Conservation (phyloP, 257 asterid genomes). For the Solanum dulcamara region DNA sequence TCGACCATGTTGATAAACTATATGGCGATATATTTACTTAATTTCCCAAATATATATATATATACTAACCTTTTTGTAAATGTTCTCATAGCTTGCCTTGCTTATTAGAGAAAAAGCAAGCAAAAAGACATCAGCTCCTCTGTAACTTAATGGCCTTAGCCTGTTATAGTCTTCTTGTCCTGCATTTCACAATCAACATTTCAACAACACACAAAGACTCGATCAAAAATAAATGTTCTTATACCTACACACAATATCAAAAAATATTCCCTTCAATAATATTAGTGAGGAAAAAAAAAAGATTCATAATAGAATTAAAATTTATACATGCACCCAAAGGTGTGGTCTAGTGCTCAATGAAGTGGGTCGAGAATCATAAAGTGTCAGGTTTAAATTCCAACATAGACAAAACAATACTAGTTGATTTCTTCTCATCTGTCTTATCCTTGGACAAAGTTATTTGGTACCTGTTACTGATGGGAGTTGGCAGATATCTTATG, state of each 20-base stretch:
- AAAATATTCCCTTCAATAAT: background rate
- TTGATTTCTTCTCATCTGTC: background rate
- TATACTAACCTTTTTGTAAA: constrained; percentile 51
- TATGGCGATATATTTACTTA: background rate
- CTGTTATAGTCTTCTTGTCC: constrained; percentile 94
- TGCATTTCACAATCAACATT: constrained; percentile 4
- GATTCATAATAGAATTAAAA: background rate
- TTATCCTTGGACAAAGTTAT: background rate
- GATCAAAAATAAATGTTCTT: background rate
- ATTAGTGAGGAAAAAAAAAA: background rate
- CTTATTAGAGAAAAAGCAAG: constrained; percentile 71
- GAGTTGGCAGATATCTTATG: background rate
- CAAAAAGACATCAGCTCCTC: constrained; percentile 83
- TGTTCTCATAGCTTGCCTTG: constrained; percentile 83
- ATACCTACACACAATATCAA: background rate
- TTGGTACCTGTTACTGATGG: background rate
- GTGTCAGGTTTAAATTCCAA: background rate
- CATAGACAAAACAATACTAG: background rate
- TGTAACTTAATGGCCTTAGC: constrained; percentile 69
- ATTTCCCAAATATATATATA: background rate
- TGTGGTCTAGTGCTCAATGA: background rate
- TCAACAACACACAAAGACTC: background rate
- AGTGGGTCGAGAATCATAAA: background rate
- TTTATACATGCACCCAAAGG: too few species aligned
- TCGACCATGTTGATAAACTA: background rate